These are phyloP conservation scores for Alternaria burnsii DNA, from an alignment of 2,329 filamentous ascomycete species.

Conservation along the genomic window DNA sequence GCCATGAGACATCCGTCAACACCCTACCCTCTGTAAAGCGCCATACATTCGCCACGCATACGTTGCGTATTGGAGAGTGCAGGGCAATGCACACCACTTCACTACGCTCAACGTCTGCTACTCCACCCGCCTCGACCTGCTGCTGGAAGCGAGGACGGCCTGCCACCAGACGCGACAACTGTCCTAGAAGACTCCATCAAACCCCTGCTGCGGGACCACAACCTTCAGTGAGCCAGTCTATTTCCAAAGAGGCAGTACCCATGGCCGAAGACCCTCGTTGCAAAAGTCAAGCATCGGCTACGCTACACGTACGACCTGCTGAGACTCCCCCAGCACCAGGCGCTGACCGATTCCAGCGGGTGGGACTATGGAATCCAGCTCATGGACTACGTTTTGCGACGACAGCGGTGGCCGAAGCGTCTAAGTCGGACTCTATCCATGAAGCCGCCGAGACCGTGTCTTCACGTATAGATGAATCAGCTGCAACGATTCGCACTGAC, in stretches of 20 bases:
- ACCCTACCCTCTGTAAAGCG: slow-evolving; percentile 8
- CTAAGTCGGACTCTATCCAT: background rate
- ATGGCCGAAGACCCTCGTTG: background rate
- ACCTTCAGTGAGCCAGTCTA: background rate
- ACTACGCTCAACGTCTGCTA: slow-evolving; percentile 8
- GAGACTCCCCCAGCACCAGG: background rate
- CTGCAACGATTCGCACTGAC: background rate
- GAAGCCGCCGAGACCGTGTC: background rate
- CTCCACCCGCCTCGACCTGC: slow-evolving; percentile 14
- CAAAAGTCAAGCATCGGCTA: slow-evolving; percentile 1
- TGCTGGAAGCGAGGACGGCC: slow-evolving; percentile 34
- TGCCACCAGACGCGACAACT: slow-evolving; percentile 18
- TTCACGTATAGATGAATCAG: background rate
- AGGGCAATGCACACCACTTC: slow-evolving; percentile 17
- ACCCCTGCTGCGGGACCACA: background rate
- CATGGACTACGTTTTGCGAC: slow-evolving; percentile 21
- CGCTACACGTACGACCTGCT: slow-evolving; percentile 5
- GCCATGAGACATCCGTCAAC: slow-evolving; percentile 22
- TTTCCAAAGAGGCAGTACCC: background rate
- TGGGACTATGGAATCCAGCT: slow-evolving; percentile 14
- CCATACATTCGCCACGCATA: background rate
- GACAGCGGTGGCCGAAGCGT: background rate
- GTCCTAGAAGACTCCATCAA: slow-evolving; percentile 1
- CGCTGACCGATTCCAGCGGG: slow-evolving; percentile 4
- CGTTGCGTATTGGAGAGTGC: background rate